A percentile compares a stretch with the other conserved stretches of the same genome.
Conservation (phyloP, 805 yeast genomes). For the Metschnikowia peoriensis region DNA sequence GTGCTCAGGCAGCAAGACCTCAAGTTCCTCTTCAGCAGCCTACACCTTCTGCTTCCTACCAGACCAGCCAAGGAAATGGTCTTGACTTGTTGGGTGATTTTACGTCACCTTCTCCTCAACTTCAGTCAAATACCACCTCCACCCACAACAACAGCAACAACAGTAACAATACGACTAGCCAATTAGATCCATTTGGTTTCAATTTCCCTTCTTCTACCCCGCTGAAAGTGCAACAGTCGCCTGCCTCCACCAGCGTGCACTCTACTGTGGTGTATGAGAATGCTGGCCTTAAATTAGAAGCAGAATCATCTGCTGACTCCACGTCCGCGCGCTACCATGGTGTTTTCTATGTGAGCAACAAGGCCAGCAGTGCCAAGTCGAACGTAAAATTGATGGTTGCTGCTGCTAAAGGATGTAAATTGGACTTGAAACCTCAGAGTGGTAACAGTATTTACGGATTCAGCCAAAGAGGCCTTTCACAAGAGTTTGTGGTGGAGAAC, state of each 20-base stretch:
- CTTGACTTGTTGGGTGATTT: slow-evolving; percentile 37
- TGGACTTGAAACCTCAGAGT: slow-evolving; percentile 63
- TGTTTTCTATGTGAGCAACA: slow-evolving; percentile 52
- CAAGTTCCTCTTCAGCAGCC: slow-evolving; percentile 20
- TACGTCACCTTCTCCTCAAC: slow-evolving; percentile 42
- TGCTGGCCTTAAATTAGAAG: slow-evolving; percentile 47
- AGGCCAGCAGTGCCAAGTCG: slow-evolving; percentile 42
- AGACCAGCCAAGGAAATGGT: neutral
- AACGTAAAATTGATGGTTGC: slow-evolving; percentile 64
- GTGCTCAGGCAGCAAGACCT: slow-evolving; percentile 14
- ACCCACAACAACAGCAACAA: neutral
- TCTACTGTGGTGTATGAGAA: slow-evolving; percentile 42
- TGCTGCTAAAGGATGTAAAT: slow-evolving; percentile 60
- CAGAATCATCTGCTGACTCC: slow-evolving; percentile 35
- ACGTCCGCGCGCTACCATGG: slow-evolving; percentile 35
- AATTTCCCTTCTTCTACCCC: slow-evolving; percentile 41
- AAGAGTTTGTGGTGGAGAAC: slow-evolving; percentile 44
- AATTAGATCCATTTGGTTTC: slow-evolving; percentile 42
- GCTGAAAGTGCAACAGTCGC: slow-evolving; percentile 20
- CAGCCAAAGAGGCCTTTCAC: slow-evolving; percentile 50
- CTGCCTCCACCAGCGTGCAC: slow-evolving; percentile 8
- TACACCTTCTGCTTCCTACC: slow-evolving; percentile 10
- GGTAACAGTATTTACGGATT: slow-evolving; percentile 50
- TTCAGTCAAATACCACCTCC: slow-evolving; percentile 27
- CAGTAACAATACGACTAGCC: slow-evolving; percentile 1